These are phyloP conservation scores for Mortierella sp. DNA, from an alignment of 371 early-diverging fungal genomes.

Conservation along the genomic window DNA sequence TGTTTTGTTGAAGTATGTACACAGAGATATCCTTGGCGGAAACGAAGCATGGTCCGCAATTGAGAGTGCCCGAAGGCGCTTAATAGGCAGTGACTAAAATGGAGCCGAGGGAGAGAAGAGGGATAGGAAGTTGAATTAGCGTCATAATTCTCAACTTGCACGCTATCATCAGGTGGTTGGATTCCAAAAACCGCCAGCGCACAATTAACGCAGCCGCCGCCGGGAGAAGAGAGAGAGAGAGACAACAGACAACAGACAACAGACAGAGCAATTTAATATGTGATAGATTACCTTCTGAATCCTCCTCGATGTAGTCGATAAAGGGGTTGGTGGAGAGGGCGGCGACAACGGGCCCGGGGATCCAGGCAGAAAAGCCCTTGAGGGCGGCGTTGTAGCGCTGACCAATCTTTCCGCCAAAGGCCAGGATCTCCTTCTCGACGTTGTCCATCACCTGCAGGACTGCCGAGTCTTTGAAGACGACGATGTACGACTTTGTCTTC, in stretches of 20 bases:
- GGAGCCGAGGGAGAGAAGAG: not conserved
- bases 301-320: slow-evolving; percentile 53
- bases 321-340: slow-evolving; percentile 44
- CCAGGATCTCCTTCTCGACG: slow-evolving; percentile 36
- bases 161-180: not conserved
- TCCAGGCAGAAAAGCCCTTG: slow-evolving; percentile 55
- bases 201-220: too few species aligned
- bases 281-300: slow-evolving; percentile 31
- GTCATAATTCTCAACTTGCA: not conserved
- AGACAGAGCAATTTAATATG: not conserved
- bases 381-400: slow-evolving; percentile 46
- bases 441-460: slow-evolving; percentile 35
- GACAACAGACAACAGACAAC: not conserved
- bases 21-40: not conserved
- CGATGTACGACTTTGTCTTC: slow-evolving; percentile 45
- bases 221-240: not conserved
- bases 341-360: slow-evolving; percentile 27
- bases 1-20: not conserved
- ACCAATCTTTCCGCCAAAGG: slow-evolving; percentile 55
- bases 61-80: not conserved
- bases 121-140: not conserved
- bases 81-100: not conserved
- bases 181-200: not conserved
- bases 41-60: not conserved
- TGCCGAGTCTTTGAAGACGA: slow-evolving; percentile 45